phyloP scores from a whole-genome alignment of 2,329 filamentous ascomycete species.

The Exophiala spinifera region DNA sequence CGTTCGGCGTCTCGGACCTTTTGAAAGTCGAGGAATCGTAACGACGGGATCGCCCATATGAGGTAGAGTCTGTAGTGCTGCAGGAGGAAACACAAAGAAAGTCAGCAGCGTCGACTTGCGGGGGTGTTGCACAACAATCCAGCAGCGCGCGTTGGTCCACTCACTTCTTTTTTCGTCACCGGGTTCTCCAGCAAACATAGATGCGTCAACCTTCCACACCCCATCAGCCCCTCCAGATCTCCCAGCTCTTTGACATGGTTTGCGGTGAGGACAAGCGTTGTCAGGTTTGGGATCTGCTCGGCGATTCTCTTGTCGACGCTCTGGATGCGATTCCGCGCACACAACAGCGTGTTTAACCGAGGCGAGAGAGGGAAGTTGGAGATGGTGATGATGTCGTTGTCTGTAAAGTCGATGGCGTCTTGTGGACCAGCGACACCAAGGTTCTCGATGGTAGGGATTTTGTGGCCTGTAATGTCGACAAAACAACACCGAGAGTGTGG shows the following conservation, averaged over 20 bases:
- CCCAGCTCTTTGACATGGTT: constrained; percentile 82
- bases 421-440: constrained; percentile 88
- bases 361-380: constrained; percentile 91
- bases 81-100: not conserved
- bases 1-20: constrained; percentile 89
- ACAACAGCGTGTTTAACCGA: constrained; percentile 79
- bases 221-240: constrained; percentile 76
- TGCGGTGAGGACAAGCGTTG: constrained; percentile 74
- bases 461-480: constrained; percentile 72
- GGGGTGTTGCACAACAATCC: not conserved
- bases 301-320: constrained; percentile 74
- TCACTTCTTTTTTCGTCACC: constrained; percentile 85
- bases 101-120: not conserved
- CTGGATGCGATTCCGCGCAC: constrained; percentile 83
- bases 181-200: constrained; percentile 83
- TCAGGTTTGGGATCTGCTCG: constrained; percentile 75
- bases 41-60: constrained; percentile 76
- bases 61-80: constrained; percentile 92
- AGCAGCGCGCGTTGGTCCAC: constrained; percentile 36
- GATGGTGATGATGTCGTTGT: constrained; percentile 90
- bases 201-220: constrained; percentile 70
- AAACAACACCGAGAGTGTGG: constrained; percentile 58
- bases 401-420: constrained; percentile 95
- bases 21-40: constrained; percentile 87
- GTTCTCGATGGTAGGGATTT: constrained; percentile 97